Base-by-base conservation (phyloP, 1,139 yeast species). In the Diutina siamensis region DNA sequence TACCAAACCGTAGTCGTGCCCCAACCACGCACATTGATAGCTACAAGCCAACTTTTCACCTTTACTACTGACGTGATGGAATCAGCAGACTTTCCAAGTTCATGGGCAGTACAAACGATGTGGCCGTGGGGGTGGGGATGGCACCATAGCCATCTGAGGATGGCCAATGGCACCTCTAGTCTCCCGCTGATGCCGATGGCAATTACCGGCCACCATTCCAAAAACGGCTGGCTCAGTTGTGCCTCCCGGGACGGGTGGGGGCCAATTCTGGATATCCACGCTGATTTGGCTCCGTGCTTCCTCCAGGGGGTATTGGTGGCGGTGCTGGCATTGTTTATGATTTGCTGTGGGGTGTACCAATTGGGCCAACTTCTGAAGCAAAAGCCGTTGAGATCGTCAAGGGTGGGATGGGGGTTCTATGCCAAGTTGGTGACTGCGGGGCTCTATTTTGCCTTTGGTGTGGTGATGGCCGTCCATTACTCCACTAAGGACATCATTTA, bases 221-320 rank as follows among this genome's bases (percentile, higher is more conserved):
- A 31, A 10, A 9, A 25, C 3, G 42, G 42, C 5, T 38, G 42
- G 42, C 32, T 38, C 21, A 20, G 7, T 3, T 38, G 42, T 17
- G 20, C 13, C 20, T 17, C 3, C 12, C 21, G 15, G 8, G 87
- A 80, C 51, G 95, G 95, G 2, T 84, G 88, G 80, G 84, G 85
- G 1, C 86, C 94, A 0, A 61, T 84, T 9, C 66, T 83, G 71
- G 46, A 69, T 40, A 46, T 53, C 7, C 76, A 77, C 54, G 76
- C 76, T 44, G 94, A 83, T 55, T 72, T 87, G 48, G 79, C 96
- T 1, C 84, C 92, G 2, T 89, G 97, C 57, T 81, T 89, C 56
- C 68, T 83, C 38, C 86, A 83, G 54, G 97, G 95, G 34, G 65
- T 73, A 0, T 58, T 86, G 8, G 65, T 76, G 50, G 74, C 78